Base-by-base conservation (phyloP, 306 rosid species). In the Crotalaria pallida region DNA sequence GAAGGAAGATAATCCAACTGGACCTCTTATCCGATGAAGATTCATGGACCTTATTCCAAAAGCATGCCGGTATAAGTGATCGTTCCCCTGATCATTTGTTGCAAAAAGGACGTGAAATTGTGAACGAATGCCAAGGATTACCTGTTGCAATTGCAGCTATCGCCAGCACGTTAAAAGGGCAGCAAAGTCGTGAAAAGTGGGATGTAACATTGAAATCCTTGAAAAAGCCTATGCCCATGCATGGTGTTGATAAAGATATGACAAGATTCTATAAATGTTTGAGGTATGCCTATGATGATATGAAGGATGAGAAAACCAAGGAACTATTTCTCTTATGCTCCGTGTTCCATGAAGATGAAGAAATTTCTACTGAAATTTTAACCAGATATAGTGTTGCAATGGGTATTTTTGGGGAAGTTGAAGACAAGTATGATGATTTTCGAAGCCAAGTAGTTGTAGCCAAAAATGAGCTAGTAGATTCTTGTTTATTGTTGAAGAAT, bases 271-370 rank as follows among this genome's bases (percentile, higher is more conserved):
- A 62, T 43, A 11, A 16, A 9, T 53, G 72, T 43, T 45, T 70
- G 38, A 43, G 40, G 17, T n/a, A 31, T 26, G 63, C 72, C 9
- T 70, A 7, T 63, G 52, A 77, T 44, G 0, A 62, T 43, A n/a
- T 70, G 19, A 44, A 53, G 41, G 0, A 41, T 12, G 7, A 29
- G 7, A 6, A 62, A 3, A 58, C 62, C 10, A 3, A 69, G 48
- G 0, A 22, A 2, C 12, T 69, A 0, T 69, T 77, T 12, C 58
- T 73, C 6, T 23, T 67, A 2, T 79, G 76, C 5, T 73, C 79
- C 33, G 0, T 79, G 0, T 73, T 79, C 10, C 72, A 5, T 51
- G 83, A 79, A 34, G 72, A 73, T 60, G 71, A 79, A 52, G 76
- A 60, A 9, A 31, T 79, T 8, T 0, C 27, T 1, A 11, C 5